Base-by-base conservation (phyloP, 768 basidiomycete species). In the Mycena haematopus region DNA sequence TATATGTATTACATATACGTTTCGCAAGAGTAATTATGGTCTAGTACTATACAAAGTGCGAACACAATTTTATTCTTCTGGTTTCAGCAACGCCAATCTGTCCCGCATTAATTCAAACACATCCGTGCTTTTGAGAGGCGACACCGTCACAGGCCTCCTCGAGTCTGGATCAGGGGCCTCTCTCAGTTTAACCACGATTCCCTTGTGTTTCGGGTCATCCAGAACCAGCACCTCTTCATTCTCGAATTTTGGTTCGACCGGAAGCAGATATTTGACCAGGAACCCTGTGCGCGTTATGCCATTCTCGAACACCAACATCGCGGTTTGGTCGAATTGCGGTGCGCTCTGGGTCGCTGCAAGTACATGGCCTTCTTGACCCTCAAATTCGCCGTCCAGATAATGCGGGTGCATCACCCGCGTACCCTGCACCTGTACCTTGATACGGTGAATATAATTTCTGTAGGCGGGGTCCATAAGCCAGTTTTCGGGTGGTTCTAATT, bases 171-270 rank as follows among this genome's bases (percentile, higher is more conserved):
- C 75, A 29, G 77, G 68, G 31, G 68, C 66, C 59, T 82, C 77
- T 36, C 80, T 71, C 60, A 87, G 72, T 42, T 82, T 76, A 60
- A 86, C 79, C 57, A 79, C 77, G 33, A 75, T 72, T 22, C 70
- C 71, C 19, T 83, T 84, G 65, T 75, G 81, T 38, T 73, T 63
- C 21, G 68, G 59, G 1, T 84, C 86, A 6, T 77, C 76, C 55
- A 87, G 72, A 22, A 80, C 77, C 44, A 89, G 62, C 6, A 85
- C 88, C 40, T 78, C 78, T 45, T 87, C 82, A 9, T 78, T 80
- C 45, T 72, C 75, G 14, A 66, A 57, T 2, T 65, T 60, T 0
- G 84, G 84, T 15, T 63, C 71, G 9, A 82, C 70, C 6, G 83
- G 80, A 3, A 65, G 70, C 25, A 86, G 73, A 57, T 81, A 83